A percentile compares a stretch with the other conserved stretches of the same genome.
Conservation (phyloP, 2,329 filamentous ascomycete species). For the Sarocladium brachiariae region DNA sequence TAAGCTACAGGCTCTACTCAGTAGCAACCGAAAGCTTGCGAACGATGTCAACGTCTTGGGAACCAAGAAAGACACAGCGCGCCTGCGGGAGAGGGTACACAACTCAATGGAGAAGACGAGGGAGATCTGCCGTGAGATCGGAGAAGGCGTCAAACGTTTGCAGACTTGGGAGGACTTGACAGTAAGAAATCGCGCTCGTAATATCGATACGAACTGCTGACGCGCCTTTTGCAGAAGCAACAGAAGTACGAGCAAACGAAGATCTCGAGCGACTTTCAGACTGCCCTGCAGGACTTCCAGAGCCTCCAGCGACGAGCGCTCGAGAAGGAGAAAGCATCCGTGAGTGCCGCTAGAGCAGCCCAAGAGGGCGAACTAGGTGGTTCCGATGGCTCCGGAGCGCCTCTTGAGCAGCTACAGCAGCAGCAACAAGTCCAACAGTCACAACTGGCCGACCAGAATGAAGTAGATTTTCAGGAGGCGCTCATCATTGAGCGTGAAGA, state of each 20-base stretch:
- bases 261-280: constrained; percentile 86
- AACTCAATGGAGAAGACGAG: constrained; percentile 81
- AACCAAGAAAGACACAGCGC: constrained; percentile 83
- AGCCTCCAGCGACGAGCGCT: constrained; percentile 81
- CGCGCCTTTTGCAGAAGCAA: constrained; percentile 56
- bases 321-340: constrained; percentile 85
- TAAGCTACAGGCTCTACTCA: constrained; percentile 82
- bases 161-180: constrained; percentile 80
- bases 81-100: constrained; percentile 84
- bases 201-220: too few relatives aligned
- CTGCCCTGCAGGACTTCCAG: constrained; percentile 86
- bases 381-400: constrained; percentile 23
- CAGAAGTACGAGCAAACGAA: constrained; percentile 97
- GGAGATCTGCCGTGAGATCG: constrained; percentile 81
- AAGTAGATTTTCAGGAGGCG: constrained; percentile 95
- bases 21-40: constrained; percentile 77
- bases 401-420: constrained; percentile 40
- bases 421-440: constrained; percentile 68
- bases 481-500: constrained; percentile 94
- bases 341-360: constrained; percentile 74
- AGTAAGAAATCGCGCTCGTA: too few relatives aligned
- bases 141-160: constrained; percentile 88
- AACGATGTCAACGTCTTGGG: constrained; percentile 81
- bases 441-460: constrained; percentile 80
- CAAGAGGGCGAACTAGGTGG: constrained; percentile 53